Base-by-base conservation (phyloP, 2,329 filamentous ascomycete species). In the Pseudogymnoascus sp. region DNA sequence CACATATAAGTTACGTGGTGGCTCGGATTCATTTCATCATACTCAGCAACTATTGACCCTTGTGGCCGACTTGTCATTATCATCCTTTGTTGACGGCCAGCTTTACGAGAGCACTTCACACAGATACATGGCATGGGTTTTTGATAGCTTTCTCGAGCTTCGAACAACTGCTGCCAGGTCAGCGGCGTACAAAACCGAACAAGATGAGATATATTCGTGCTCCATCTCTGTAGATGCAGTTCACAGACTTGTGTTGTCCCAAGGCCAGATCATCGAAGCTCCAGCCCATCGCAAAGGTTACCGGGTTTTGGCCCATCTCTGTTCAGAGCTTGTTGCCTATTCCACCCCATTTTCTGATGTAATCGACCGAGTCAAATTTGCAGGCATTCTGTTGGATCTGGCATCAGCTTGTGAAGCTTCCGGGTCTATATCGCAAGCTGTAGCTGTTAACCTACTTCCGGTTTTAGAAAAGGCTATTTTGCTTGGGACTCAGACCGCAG, bases 231-330 rank as follows among this genome's bases (percentile, higher is more conserved):
- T 72, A 9, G 62, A 59, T 64, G 62, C 67, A n/a, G 52, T 70
- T 6, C 65, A 67, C 12, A 39, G 52, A 16, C 63, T 74, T 16
- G 9, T 73, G 6, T 69, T 65, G 8, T 66, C 66, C 12, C 52
- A 66, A 23, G 59, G 60, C 45, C 39, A 30, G 5, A 63, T 60
- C 16, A n/a, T 70, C 11, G 64, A 67, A 4, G 64, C 65, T 14
- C 59, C 64, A n/a, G 62, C 71, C n/a, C 8, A 67, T n/a, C 69
- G 69, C 7, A 74, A 74, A 65, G 70, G 69, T 3, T 72, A 69
- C 52, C 61, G 60, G 22, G 60, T 69, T 22, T 63, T 74, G 5
- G 65, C 68, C n/a, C 62, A 67, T 12, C 61, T 72, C 7, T 71
- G 67, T 45, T 65, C 64, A 12, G 67, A 69, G 41, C 19, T 73